These are phyloP conservation scores for Neopestalotiopsis clavispora DNA, from an alignment of 2,329 filamentous ascomycete genomes.

Conservation along the genomic window DNA sequence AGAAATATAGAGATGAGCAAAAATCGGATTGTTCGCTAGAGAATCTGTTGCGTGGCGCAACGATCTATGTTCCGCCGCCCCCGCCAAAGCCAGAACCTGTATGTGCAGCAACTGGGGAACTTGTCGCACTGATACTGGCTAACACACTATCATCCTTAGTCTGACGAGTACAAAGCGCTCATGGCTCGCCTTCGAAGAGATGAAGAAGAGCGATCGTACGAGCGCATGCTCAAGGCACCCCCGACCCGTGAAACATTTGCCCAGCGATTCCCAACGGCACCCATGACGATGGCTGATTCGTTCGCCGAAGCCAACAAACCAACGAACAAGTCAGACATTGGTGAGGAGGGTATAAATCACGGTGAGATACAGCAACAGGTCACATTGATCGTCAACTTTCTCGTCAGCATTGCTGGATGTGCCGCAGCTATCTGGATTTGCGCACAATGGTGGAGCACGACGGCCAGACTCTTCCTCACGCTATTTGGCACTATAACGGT, in stretches of 20 bases:
- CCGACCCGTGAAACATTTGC: conserved; percentile 61
- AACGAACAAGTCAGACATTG: conserved; percentile 48
- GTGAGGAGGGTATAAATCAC: conserved; percentile 69
- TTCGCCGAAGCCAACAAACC: conserved; percentile 61
- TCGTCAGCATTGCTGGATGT: conserved; percentile 83
- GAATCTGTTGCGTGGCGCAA: conserved; percentile 71
- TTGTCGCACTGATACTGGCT: conserved; percentile 14
- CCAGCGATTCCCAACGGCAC: conserved; percentile 60
- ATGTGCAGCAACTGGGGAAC: conserved; percentile 52
- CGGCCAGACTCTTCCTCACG: conserved; percentile 71
- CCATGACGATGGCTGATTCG: conserved; percentile 50
- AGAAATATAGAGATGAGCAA: conserved; percentile 46
- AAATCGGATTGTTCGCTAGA: conserved; percentile 61
- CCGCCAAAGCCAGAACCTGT: conserved; percentile 79
- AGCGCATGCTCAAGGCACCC: conserved; percentile 74
- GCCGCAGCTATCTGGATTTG: conserved; percentile 79
- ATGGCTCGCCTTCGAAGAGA: conserved; percentile 85
- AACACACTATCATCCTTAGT: conserved; percentile 49
- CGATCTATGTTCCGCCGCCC: conserved; percentile 79
- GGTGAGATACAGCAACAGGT: conserved; percentile 81
- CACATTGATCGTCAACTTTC: conserved; percentile 85
- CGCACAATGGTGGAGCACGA: conserved; percentile 76
- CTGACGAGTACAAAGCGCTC: conserved; percentile 81
- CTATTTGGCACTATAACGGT: conserved; percentile 73
- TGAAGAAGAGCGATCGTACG: conserved; percentile 82